A percentile compares a stretch with the other conserved stretches of the same genome.
Evolutionary conservation across 106 monocot genomes (phyloP).

Genomic region (Agapanthus africanus): DNA sequence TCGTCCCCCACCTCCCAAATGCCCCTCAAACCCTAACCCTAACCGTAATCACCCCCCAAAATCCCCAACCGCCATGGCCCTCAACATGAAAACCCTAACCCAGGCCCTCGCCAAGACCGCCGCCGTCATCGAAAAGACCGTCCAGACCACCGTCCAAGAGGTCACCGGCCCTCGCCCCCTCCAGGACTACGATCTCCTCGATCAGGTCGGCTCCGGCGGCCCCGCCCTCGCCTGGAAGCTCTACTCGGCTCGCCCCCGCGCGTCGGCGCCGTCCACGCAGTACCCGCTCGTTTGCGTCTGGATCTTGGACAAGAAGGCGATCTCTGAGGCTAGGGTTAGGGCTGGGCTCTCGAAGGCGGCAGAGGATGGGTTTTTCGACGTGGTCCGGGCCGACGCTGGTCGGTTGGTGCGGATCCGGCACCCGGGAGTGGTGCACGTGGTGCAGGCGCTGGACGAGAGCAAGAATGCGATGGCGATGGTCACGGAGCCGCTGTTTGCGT

Average conservation of each 20-base stretch:
- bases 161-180: slow-evolving; percentile 95
- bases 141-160: slow-evolving; percentile 83
- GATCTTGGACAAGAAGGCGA: slow-evolving; percentile 78
- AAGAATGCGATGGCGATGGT: slow-evolving; percentile 99
- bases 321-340: slow-evolving; percentile 62
- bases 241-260: slow-evolving; percentile 71
- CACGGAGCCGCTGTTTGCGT: slow-evolving; percentile 92
- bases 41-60: no score
- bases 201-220: slow-evolving; percentile 86
- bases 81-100: slow-evolving; percentile 87
- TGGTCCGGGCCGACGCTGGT: slow-evolving; percentile 71
- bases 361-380: slow-evolving; percentile 78
- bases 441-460: slow-evolving; percentile 92
- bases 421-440: slow-evolving; percentile 93
- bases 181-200: slow-evolving; percentile 95
- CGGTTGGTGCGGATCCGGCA: slow-evolving; percentile 74
- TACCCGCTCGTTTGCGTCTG: slow-evolving; percentile 92
- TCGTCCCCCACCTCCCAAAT: not conserved
- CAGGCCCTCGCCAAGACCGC: slow-evolving; percentile 96
- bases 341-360: slow-evolving; percentile 78
- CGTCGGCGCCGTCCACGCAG: slow-evolving; percentile 70
- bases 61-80: no score
- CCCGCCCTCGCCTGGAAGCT: slow-evolving; percentile 83
- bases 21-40: not conserved
- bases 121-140: slow-evolving; percentile 94